These are phyloP conservation scores for Nakaseomyces sp. DNA, from an alignment of 1,139 yeast species.

Conservation along the genomic window DNA sequence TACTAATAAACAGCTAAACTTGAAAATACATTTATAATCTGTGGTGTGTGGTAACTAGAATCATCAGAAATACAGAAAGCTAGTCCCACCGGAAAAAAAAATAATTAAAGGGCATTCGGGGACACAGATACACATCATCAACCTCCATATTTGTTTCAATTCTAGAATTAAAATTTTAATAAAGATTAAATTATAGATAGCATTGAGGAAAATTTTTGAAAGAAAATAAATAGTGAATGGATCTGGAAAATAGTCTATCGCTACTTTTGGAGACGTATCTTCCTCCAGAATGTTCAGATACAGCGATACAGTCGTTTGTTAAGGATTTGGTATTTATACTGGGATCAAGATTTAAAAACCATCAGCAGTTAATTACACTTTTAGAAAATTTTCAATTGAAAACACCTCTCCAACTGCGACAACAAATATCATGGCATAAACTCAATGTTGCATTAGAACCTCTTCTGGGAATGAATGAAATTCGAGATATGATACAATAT, in stretches of 20 bases:
- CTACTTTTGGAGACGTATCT: conserved; percentile 14
- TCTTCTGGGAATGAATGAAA: conserved; percentile 13
- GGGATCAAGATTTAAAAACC: conserved; percentile 11
- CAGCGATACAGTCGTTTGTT: conserved; percentile 10
- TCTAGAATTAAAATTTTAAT: no score
- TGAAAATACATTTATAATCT: no score
- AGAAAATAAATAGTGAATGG: conserved; percentile 14
- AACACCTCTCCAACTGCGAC: conserved; percentile 11
- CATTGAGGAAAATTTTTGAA: no score
- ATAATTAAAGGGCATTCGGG: no score
- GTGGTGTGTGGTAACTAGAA: no score
- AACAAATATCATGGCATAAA: conserved; percentile 17
- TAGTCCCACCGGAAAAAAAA: no score
- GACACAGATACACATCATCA: no score
- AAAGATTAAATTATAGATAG: no score
- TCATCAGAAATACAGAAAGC: no score
- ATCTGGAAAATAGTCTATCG: conserved; percentile 13
- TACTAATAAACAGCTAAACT: no score
- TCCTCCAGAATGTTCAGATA: conserved; percentile 13
- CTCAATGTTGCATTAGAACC: conserved; percentile 15
- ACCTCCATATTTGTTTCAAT: no score
- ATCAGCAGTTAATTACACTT: conserved; percentile 10
- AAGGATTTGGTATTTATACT: conserved; percentile 12
- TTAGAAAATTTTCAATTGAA: conserved; percentile 15
- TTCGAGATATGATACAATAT: conserved; percentile 17